phyloP scores from a whole-genome alignment of 2,329 filamentous ascomycete genomes.

The Graphilbum fragrans region DNA sequence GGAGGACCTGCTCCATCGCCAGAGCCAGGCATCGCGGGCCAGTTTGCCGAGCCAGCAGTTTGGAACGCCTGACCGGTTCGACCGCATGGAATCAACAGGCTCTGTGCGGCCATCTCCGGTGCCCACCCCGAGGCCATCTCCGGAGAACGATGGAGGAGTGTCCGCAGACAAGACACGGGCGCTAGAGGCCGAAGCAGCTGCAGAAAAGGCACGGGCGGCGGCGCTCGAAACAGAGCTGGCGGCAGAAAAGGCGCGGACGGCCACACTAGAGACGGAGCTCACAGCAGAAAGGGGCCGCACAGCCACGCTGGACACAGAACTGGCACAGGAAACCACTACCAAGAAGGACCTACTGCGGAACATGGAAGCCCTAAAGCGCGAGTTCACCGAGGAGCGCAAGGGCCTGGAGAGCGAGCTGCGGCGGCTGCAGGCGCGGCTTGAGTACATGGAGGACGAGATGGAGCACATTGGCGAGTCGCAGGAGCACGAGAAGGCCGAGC shows the following conservation, averaged over 20 bases:
- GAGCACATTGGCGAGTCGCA: conserved; percentile 73
- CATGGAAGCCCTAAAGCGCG: conserved; percentile 80
- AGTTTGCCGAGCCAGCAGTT: conserved; percentile 31
- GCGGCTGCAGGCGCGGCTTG: conserved; percentile 61
- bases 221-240: conserved; percentile 70
- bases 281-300: conserved; percentile 42
- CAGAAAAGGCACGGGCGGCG: conserved; percentile 24
- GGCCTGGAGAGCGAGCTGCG: conserved; percentile 72
- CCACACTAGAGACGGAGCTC: conserved; percentile 59
- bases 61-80: conserved; percentile 18
- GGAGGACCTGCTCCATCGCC: conserved; percentile 84
- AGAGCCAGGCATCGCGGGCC: conserved; percentile 47
- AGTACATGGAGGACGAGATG: conserved; percentile 86
- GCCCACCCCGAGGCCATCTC: conserved; percentile 20
- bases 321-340: conserved; percentile 80
- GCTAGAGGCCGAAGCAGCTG: neutral
- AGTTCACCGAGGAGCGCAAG: conserved; percentile 77
- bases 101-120: conserved; percentile 21
- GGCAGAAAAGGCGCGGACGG: conserved; percentile 56
- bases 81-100: conserved; percentile 35
- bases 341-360: conserved; percentile 93
- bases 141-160: conserved; percentile 32
- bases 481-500: conserved; percentile 64
- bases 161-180: neutral
- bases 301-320: conserved; percentile 51